These are phyloP conservation scores for Arthrobotrys entomopaga DNA, from an alignment of 2,329 filamentous ascomycete genomes.

Conservation along the genomic window DNA sequence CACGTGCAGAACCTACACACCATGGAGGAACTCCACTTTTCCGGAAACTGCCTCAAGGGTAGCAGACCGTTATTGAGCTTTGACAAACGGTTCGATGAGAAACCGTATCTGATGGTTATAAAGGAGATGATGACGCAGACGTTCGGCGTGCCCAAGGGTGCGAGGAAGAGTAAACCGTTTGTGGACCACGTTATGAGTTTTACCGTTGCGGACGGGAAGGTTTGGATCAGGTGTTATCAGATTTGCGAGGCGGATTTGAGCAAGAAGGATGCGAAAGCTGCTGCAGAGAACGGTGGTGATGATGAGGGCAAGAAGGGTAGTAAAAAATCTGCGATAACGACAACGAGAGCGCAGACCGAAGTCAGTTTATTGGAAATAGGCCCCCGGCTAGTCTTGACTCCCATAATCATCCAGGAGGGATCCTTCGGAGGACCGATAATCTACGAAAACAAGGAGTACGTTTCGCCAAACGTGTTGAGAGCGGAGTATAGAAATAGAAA, in stretches of 20 bases:
- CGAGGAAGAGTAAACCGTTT: slow-evolving; percentile 92
- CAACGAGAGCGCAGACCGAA: slow-evolving; percentile 70
- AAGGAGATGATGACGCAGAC: slow-evolving; percentile 90
- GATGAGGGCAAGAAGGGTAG: slow-evolving; percentile 61
- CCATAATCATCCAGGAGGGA: slow-evolving; percentile 93
- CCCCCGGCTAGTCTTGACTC: slow-evolving; percentile 89
- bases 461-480: slow-evolving; percentile 93
- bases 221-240: slow-evolving; percentile 96
- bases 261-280: slow-evolving; percentile 61
- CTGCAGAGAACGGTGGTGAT: slow-evolving; percentile 64
- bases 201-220: slow-evolving; percentile 88
- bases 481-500: slow-evolving; percentile 80
- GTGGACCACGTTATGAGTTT: slow-evolving; percentile 95
- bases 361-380: slow-evolving; percentile 91
- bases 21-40: slow-evolving; percentile 96
- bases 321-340: slow-evolving; percentile 37
- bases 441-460: slow-evolving; percentile 97
- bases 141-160: slow-evolving; percentile 89
- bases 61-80: slow-evolving; percentile 91
- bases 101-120: slow-evolving; percentile 82
- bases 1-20: slow-evolving; percentile 90
- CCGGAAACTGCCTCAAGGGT: slow-evolving; percentile 95
- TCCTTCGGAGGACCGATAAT: slow-evolving; percentile 96
- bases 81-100: slow-evolving; percentile 82
- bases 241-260: slow-evolving; percentile 79